Percentiles rank a stretch among this genome's conserved stretches.
phyloP scores from a whole-genome alignment of 2,329 filamentous ascomycete genomes.

The Colletotrichum falcatum region DNA sequence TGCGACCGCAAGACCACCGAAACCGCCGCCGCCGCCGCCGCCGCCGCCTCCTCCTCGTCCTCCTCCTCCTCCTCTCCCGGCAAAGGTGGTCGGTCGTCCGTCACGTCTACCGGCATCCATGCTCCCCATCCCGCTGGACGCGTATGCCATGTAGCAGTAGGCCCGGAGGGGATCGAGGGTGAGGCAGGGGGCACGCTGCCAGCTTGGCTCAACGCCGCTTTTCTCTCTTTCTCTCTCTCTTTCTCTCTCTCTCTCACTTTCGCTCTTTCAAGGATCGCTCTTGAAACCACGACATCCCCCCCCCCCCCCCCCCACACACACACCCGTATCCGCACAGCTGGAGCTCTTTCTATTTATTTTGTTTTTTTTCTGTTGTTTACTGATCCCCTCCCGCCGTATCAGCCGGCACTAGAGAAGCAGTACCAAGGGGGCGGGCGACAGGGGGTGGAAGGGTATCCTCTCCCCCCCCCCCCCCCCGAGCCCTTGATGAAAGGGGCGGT shows the following conservation, averaged over 20 bases:
- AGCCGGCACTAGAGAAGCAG: constrained; percentile 19
- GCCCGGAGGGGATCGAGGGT: background rate
- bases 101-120: background rate
- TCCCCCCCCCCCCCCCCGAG: background rate
- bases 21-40: no score
- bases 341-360: background rate
- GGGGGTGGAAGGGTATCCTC: background rate
- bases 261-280: constrained; percentile 1
- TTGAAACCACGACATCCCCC: constrained; percentile 12
- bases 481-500: background rate
- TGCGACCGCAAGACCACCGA: constrained; percentile 22
- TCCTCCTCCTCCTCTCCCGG: background rate
- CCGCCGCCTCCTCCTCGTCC: no score
- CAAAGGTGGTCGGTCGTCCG: background rate
- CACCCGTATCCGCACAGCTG: constrained; percentile 6
- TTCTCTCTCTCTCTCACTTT: background rate
- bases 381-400: constrained; percentile 20
- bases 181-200: constrained; percentile 30
- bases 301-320: no score
- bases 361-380: background rate
- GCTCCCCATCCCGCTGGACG: constrained; percentile 1
- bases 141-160: background rate
- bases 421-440: constrained; percentile 3
- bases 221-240: no score
- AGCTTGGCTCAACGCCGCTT: constrained; percentile 19